Percentiles rank a stretch among this genome's conserved stretches.
phyloP scores from a whole-genome alignment of 1,284 basidiomycete genomes.

The Volvariella surrecta region DNA sequence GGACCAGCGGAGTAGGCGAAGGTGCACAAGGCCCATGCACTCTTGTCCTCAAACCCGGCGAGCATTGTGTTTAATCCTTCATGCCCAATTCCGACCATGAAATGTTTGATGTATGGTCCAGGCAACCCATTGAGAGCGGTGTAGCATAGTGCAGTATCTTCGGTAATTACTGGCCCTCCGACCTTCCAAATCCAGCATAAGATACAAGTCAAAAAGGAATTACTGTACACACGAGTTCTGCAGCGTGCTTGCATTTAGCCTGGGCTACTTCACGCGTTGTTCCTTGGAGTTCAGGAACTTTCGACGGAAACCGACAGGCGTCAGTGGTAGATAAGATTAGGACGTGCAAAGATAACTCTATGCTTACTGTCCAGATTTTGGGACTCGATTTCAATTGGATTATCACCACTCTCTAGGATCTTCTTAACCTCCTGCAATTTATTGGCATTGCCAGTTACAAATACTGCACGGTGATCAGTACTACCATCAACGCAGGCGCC shows the following conservation, averaged over 20 bases:
- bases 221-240: slow-evolving; percentile 49
- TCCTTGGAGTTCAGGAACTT: slow-evolving; percentile 93
- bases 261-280: slow-evolving; percentile 85
- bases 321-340: slow-evolving; percentile 2
- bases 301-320: slow-evolving; percentile 1
- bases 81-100: slow-evolving; percentile 74
- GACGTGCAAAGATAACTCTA: slow-evolving; percentile 12
- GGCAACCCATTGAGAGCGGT: slow-evolving; percentile 86
- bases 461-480: slow-evolving; percentile 40
- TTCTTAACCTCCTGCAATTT: slow-evolving; percentile 86
- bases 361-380: slow-evolving; percentile 60
- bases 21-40: slow-evolving; percentile 89
- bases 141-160: slow-evolving; percentile 94
- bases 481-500: neutral
- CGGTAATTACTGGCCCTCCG: slow-evolving; percentile 86
- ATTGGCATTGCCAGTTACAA: slow-evolving; percentile 93
- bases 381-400: slow-evolving; percentile 59
- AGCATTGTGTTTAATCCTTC: slow-evolving; percentile 87
- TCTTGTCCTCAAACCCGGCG: slow-evolving; percentile 73
- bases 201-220: slow-evolving; percentile 3
- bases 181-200: slow-evolving; percentile 32
- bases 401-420: slow-evolving; percentile 53
- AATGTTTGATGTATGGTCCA: slow-evolving; percentile 96
- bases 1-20: slow-evolving; percentile 91
- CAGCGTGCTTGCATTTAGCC: slow-evolving; percentile 83